Evolutionary conservation across 1,284 basidiomycete species (phyloP), one percentile per base, ranked within the genome.

Genomic region (Hymenochaete sp.): DNA sequence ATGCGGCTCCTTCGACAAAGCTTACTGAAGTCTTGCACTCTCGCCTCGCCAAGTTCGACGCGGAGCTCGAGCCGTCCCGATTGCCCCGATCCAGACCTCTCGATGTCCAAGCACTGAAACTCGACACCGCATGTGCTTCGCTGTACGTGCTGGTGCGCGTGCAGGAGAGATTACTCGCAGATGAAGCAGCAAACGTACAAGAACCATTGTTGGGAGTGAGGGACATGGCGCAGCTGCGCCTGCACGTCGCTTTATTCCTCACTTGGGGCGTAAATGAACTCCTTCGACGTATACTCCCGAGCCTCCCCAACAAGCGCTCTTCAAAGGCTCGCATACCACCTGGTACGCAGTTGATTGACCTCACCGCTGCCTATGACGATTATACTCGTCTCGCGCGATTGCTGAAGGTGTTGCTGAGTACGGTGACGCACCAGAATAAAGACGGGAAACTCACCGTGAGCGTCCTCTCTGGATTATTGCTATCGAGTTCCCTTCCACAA

Each of bases 201-300:
- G 27, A 24, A 31, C 70, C 70, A 18, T 55, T 64, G 13, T 64
- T 88, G 43, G 83, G 82, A 0, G 73, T 77, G 1, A 72, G 79
- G 45, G 84, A 89, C 59, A 59, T 86, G 32, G 60, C 67, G 4
- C 62, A 75, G 49, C 59, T 87, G 1, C 72, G 77, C 26, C 80
- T 77, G 0, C 65, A 86, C 19, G 57, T 82, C 7, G 75, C 80
- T 10, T 69, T 88, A 45, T 60, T 72, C 16, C 82, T 87, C 57
- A 79, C 75, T 52, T 86, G 84, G 84, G 78, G 75, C 4, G 58
- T 75, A 3, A 71, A 77, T 14, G 72, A 72, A 4, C 56, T 79
- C 6, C 65, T 81, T 24, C 53, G 57, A 9, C 66, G 64, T 44
- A 59, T 77, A 13, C 55, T 63, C 6, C 59, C 65, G 28, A 60